Conservation (phyloP, 2,329 filamentous ascomycete genomes). For the Neofusicoccum parvum region DNA sequence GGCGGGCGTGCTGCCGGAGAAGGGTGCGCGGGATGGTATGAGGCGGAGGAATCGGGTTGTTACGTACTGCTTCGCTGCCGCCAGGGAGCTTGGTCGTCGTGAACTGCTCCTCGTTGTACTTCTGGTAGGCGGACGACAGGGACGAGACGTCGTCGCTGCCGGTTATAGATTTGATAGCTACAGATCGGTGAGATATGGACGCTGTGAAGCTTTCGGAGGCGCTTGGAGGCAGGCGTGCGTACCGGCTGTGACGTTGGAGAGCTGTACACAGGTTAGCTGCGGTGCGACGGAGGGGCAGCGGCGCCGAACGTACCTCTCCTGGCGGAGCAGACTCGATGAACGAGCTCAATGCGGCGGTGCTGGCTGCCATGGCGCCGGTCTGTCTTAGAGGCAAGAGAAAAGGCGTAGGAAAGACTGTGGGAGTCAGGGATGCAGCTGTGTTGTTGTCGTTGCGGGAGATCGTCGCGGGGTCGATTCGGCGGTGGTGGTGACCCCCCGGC, state of each 20-base stretch:
- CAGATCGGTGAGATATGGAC: constrained; percentile 4
- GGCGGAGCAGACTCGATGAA: constrained; percentile 95
- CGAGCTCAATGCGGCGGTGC: constrained; percentile 56
- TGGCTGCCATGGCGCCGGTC: constrained; percentile 34
- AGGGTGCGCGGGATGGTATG: background rate
- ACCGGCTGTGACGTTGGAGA: constrained; percentile 87
- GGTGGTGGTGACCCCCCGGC: constrained; percentile 25
- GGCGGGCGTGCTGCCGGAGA: background rate
- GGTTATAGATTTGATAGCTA: constrained; percentile 89
- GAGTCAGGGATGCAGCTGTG: constrained; percentile 16
- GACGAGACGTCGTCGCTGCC: constrained; percentile 67
- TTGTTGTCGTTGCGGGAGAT: constrained; percentile 26
- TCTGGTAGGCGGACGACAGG: constrained; percentile 81
- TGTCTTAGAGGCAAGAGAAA: background rate
- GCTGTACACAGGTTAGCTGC: constrained; percentile 54
- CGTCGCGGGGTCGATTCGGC: constrained; percentile 27
- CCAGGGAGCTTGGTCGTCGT: constrained; percentile 86
- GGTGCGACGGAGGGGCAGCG: constrained; percentile 16
- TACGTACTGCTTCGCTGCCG: constrained; percentile 71
- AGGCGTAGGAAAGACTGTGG: background rate
- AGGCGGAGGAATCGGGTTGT: background rate
- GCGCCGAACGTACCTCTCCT: constrained; percentile 73
- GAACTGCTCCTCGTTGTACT: constrained; percentile 97
- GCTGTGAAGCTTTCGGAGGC: background rate
- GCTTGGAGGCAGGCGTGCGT: constrained; percentile 30